phyloP scores from a whole-genome alignment of 2,329 filamentous ascomycete genomes.

The Fusarium beomiforme region DNA sequence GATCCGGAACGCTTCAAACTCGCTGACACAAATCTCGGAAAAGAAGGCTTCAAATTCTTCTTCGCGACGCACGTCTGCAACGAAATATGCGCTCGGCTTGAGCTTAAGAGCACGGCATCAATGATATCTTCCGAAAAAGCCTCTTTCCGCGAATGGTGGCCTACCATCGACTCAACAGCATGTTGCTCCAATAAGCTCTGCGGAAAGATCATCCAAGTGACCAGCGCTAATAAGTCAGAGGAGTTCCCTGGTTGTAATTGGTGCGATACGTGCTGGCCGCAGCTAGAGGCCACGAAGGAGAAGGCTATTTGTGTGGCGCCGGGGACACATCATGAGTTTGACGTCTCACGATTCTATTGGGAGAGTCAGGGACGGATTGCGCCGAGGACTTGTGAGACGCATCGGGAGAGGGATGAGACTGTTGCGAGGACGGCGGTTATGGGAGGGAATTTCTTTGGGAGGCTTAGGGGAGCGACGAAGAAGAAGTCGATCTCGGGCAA shows the following conservation, averaged over 20 bases:
- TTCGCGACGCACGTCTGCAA: constrained; percentile 51
- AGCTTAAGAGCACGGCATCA: constrained; percentile 39
- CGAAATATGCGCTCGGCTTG: constrained; percentile 44
- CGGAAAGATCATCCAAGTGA: constrained; percentile 44
- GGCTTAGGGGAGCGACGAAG: constrained; percentile 15
- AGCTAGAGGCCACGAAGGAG: constrained; percentile 40
- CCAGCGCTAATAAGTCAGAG: constrained; percentile 32
- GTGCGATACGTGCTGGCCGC: constrained; percentile 48
- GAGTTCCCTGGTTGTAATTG: constrained; percentile 43
- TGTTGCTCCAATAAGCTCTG: constrained; percentile 55
- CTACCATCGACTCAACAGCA: constrained; percentile 41
- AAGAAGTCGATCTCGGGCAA: constrained; percentile 25
- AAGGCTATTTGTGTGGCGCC: constrained; percentile 38
- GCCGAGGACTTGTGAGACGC: constrained; percentile 38
- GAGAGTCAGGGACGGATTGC: constrained; percentile 46
- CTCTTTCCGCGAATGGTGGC: constrained; percentile 48
- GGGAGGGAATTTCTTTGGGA: constrained; percentile 19
- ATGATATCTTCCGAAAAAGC: constrained; percentile 36
- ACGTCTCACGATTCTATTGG: constrained; percentile 48
- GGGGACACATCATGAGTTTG: constrained; percentile 45
- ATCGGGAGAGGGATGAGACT: constrained; percentile 11
- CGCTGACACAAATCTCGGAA: constrained; percentile 46
- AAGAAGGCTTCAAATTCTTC: constrained; percentile 52
- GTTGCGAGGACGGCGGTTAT: constrained; percentile 4
- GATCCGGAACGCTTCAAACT: constrained; percentile 48